Evolutionary conservation across 225 moss, liverwort and hornwort species (phyloP), one percentile per base, ranked within the genome.

Genomic region (Physcomitrium patens): DNA sequence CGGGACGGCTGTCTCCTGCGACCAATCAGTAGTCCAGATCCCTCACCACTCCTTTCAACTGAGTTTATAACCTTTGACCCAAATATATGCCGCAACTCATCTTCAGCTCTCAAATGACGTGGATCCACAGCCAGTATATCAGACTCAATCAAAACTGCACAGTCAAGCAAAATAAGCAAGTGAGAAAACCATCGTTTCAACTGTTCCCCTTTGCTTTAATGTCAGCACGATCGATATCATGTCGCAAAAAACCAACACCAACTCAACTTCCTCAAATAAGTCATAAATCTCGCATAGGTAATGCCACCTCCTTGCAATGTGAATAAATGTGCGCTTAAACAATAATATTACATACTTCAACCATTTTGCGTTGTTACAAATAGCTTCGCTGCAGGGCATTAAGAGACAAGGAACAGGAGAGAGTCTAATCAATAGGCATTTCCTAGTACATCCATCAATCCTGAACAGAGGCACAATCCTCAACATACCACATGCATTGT

Each of bases 41-140:
- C 82, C 57, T 84, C 82, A 12, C 70, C 81, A 56, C 86, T 82
- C 12, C 76, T 74, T 65, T 89, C 87, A 26, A 84, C 89, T 22
- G 89, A 80, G 65, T 92, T 86, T 37, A 92, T 87, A 18, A 89
- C 91, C 65, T 86, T 92, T 0, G 91, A 89, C 63, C 91, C 91
- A 67, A 92, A 92, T 48, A 92, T 92, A 16, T 85, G 83, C 60
- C 91, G 37, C 23, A 92, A 73, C 67, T 92, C 91, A 63, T 84
- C 89, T 64, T 87, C 87, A 28, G 91, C 91, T 68, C 80, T 87
- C 28, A 89, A 52, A 52, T 83, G 76, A 57, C 83, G 85, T 23
- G 80, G 61, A 60, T 92, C 85, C 47, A 82, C 91, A 15, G 81
- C 80, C 71, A 92, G 71, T 11, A 89, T 43, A 56, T 82, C 85